Evolutionary conservation across 2,329 filamentous ascomycete genomes (phyloP).

Genomic region (Magnaporthiopsis poae): DNA sequence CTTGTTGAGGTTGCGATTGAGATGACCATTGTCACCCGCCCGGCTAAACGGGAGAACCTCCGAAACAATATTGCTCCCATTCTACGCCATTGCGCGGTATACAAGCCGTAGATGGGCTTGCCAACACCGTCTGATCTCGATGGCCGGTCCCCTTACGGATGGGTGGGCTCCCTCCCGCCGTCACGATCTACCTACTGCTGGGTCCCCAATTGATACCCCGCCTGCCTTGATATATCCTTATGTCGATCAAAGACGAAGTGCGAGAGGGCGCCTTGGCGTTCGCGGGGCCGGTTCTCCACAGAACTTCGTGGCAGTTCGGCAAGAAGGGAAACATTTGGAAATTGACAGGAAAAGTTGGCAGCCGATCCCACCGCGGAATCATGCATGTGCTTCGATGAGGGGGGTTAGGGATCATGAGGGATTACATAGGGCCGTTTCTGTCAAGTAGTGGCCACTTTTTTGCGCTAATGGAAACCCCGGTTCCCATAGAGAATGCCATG

Average conservation of each 20-base stretch:
- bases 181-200: not conserved
- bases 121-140: not conserved
- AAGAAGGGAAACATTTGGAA: not conserved
- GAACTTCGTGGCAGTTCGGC: not conserved
- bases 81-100: not conserved
- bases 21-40: not conserved
- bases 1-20: not conserved
- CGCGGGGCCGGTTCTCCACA: not conserved
- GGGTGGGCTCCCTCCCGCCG: not conserved
- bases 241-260: not conserved
- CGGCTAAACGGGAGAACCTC: not conserved
- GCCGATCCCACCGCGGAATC: not conserved
- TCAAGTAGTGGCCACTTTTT: not conserved
- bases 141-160: not conserved
- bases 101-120: not conserved
- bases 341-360: not conserved
- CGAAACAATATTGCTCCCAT: not conserved
- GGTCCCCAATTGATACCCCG: not conserved
- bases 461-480: too few relatives aligned
- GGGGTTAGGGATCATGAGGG: too few relatives aligned
- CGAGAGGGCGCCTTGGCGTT: not conserved
- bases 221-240: not conserved
- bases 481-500: not conserved
- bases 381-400: not conserved
- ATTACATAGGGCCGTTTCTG: not conserved